phyloP scores from a whole-genome alignment of 164 flowering plant genomes.

The Houttuynia cordata region DNA sequence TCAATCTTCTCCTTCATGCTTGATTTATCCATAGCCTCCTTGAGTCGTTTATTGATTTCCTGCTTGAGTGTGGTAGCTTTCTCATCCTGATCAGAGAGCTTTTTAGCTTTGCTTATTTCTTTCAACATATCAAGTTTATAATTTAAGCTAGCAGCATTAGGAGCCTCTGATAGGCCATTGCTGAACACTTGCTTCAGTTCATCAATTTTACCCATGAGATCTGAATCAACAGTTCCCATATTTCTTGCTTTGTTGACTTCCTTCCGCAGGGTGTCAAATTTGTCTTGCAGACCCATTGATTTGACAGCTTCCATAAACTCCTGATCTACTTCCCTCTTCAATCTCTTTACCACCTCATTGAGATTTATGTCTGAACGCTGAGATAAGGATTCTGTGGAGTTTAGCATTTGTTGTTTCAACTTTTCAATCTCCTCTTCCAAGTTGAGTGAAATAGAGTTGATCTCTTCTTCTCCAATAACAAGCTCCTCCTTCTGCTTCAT shows the following conservation, averaged over 20 bases:
- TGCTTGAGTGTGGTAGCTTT: constrained; percentile 25
- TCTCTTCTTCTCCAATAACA: constrained; percentile 9
- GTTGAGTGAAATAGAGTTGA: constrained; percentile 21
- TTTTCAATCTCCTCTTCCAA: constrained; percentile 58
- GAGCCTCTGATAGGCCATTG: constrained; percentile 37
- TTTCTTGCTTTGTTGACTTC: constrained; percentile 38
- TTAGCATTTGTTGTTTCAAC: constrained; percentile 41
- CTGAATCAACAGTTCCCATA: constrained; percentile 20
- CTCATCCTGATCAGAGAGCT: constrained; percentile 21
- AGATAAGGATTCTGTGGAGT: constrained; percentile 40
- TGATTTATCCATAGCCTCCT: constrained; percentile 30
- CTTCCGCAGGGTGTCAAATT: constrained; percentile 27
- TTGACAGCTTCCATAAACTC: constrained; percentile 57
- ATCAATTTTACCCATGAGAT: constrained; percentile 34
- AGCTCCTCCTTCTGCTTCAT: constrained; percentile 61
- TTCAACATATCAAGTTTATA: constrained; percentile 54
- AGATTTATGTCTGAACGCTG: constrained; percentile 28
- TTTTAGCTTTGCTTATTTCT: constrained; percentile 42
- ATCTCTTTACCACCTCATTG: constrained; percentile 47
- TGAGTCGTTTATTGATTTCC: constrained; percentile 42
- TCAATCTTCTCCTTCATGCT: constrained; percentile 42
- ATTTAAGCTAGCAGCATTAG: constrained; percentile 47
- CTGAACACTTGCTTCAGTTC: constrained; percentile 42
- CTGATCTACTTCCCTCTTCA: constrained; percentile 48
- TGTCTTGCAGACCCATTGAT: constrained; percentile 45